Percentiles rank a stretch among this genome's conserved stretches.
phyloP scores from a whole-genome alignment of 352 stramenopile genomes.

The Pythium plurisporium region DNA sequence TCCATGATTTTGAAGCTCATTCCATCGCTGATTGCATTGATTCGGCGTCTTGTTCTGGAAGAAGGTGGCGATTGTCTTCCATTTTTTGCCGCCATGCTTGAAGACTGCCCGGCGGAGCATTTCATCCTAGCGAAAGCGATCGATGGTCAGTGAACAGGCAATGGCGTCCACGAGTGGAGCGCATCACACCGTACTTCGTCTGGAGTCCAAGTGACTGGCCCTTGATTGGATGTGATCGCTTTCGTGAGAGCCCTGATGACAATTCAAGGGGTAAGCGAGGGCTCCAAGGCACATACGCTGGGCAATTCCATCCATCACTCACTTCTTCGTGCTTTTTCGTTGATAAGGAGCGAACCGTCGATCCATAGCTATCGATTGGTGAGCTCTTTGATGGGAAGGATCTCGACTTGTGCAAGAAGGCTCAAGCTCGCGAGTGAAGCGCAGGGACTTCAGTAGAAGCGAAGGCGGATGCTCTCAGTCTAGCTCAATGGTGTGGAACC shows the following conservation, averaged over 20 bases:
- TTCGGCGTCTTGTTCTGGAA: slow-evolving; percentile 39
- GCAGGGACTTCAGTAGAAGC: not conserved
- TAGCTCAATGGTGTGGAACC: not conserved
- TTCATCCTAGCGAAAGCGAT: slow-evolving; percentile 35
- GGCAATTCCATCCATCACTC: slow-evolving; percentile 23
- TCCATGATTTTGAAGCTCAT: slow-evolving; percentile 60
- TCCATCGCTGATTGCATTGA: slow-evolving; percentile 69
- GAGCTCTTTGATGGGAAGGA: not conserved
- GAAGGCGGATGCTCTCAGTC: not conserved
- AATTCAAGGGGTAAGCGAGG: too few relatives aligned
- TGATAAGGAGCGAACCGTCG: slow-evolving; percentile 26
- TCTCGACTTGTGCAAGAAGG: slow-evolving; percentile 2
- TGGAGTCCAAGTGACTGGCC: slow-evolving; percentile 25
- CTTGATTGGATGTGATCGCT: not conserved
- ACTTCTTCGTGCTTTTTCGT: slow-evolving; percentile 25
- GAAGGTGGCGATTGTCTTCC: slow-evolving; percentile 59
- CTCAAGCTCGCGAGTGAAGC: slow-evolving; percentile 10
- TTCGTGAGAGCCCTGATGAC: not conserved
- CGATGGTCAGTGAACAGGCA: too few relatives aligned
- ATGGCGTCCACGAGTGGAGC: not conserved
- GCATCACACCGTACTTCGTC: slow-evolving; percentile 34
- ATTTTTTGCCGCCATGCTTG: slow-evolving; percentile 75
- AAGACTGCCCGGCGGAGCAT: slow-evolving; percentile 62
- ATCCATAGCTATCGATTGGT: slow-evolving; percentile 21
- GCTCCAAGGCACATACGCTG: too few relatives aligned